Evolutionary conservation across 495 filamentous ascomycete species (phyloP).

Genomic region (Tuber melanosporum): DNA sequence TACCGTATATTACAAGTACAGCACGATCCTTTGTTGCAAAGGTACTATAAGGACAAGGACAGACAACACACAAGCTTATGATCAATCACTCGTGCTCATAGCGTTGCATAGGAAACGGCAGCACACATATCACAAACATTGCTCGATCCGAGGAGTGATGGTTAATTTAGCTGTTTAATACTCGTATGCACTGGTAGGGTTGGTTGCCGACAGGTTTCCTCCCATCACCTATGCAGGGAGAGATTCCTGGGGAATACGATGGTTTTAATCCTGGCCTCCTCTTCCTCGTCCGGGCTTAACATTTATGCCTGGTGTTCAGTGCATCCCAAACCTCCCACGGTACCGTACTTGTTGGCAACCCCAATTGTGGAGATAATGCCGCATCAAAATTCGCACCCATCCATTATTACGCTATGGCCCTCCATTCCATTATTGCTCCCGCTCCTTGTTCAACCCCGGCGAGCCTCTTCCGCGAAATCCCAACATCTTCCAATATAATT

Average conservation of each 20-base stretch:
- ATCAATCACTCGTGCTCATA: neutral
- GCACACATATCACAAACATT: neutral
- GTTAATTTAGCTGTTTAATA: neutral
- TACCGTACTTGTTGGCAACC: neutral
- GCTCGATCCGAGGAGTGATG: neutral
- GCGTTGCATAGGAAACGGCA: neutral
- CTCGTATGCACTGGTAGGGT: neutral
- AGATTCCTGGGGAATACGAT: neutral
- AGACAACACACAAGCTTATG: neutral
- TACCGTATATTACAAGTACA: neutral
- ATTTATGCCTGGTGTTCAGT: neutral
- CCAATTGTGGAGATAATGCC: neutral
- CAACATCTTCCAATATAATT: neutral
- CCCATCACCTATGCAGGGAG: neutral
- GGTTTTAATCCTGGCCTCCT: neutral
- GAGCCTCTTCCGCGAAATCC: neutral
- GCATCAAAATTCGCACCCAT: neutral
- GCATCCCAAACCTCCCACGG: neutral
- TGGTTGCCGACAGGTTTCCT: neutral
- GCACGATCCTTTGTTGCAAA: neutral
- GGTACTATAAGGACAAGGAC: neutral
- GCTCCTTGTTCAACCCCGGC: neutral
- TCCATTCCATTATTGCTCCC: neutral
- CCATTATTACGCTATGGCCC: conserved; percentile 1
- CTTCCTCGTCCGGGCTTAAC: neutral